Percentiles rank a stretch among this genome's conserved stretches.
Conservation (phyloP, 2,329 filamentous ascomycete genomes). For the Coniochaeta ligniaria region DNA sequence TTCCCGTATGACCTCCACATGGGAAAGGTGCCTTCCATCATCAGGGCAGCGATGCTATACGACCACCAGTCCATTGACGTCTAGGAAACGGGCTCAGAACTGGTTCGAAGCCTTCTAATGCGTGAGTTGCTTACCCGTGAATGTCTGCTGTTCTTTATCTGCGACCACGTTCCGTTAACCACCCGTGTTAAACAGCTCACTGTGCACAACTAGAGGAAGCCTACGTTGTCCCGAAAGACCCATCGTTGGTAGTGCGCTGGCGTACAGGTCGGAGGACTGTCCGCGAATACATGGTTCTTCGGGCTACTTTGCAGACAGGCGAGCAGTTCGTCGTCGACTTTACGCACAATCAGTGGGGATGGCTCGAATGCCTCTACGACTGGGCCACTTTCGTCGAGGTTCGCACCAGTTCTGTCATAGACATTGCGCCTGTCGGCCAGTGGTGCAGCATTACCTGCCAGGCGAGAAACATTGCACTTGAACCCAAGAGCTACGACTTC, state of each 20-base stretch:
- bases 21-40: not conserved
- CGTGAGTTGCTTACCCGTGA: not conserved
- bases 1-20: not conserved
- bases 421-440: not conserved
- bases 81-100: not conserved
- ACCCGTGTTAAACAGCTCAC: not conserved
- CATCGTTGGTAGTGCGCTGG: not conserved
- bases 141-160: not conserved
- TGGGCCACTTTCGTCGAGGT: not conserved
- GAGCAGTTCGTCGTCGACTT: not conserved
- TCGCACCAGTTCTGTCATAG: not conserved
- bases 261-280: not conserved
- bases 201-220: not conserved
- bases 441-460: not conserved
- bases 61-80: not conserved
- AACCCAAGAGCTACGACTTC: slow-evolving; percentile 43
- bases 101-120: not conserved
- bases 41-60: not conserved
- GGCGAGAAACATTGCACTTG: not conserved
- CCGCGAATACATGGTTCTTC: not conserved
- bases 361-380: not conserved
- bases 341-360: not conserved
- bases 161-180: not conserved
- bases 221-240: not conserved
- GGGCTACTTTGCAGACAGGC: not conserved